These are phyloP conservation scores for Tylopilus orsonianus DNA, from an alignment of 1,284 basidiomycete species.

Conservation along the genomic window DNA sequence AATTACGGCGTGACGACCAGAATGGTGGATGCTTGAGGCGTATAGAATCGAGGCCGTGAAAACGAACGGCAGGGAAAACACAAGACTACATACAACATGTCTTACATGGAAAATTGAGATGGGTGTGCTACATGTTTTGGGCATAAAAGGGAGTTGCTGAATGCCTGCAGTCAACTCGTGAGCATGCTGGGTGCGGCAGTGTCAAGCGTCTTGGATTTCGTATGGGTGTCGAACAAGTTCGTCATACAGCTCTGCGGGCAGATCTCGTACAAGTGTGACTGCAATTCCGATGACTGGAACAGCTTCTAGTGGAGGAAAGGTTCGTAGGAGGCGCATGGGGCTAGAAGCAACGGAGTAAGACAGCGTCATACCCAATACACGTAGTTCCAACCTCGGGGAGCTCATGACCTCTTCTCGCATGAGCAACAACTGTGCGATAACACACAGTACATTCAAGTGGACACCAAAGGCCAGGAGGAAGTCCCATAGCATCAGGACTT, in stretches of 20 bases:
- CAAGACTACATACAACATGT: conserved; percentile 19
- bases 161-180: conserved; percentile 12
- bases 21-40: neutral
- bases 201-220: conserved; percentile 45
- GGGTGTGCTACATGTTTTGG: conserved; percentile 29
- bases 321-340: conserved; percentile 94
- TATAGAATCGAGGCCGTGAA: neutral
- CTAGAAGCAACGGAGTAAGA: conserved; percentile 42
- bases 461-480: conserved; percentile 96
- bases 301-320: conserved; percentile 89
- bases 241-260: conserved; percentile 86
- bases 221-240: conserved; percentile 91
- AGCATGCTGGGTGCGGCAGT: neutral
- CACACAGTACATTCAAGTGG: conserved; percentile 93
- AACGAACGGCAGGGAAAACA: neutral
- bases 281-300: conserved; percentile 88
- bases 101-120: neutral
- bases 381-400: conserved; percentile 66
- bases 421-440: conserved; percentile 90
- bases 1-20: neutral
- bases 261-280: conserved; percentile 88
- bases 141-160: conserved; percentile 12
- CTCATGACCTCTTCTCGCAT: conserved; percentile 89
- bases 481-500: conserved; percentile 95
- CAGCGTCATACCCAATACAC: neutral